Evolutionary conservation across 768 basidiomycete species (phyloP).

Genomic region (Lyophyllum decastes): DNA sequence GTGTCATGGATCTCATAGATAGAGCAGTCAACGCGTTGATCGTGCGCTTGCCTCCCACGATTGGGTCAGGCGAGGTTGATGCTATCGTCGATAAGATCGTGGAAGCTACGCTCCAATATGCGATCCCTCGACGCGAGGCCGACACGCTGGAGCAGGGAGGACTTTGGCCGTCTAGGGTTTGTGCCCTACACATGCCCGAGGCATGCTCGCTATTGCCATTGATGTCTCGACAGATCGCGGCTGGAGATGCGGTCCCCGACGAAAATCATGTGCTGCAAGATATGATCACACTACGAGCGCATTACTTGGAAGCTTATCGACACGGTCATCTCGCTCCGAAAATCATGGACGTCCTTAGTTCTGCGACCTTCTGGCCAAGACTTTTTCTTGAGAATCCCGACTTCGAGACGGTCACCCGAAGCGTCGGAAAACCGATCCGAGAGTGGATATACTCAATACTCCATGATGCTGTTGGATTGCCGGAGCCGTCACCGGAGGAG

Average conservation of each 20-base stretch:
- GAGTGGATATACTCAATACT: conserved; percentile 69
- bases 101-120: conserved; percentile 75
- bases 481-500: conserved; percentile 26
- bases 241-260: conserved; percentile 24
- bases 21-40: conserved; percentile 63
- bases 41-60: conserved; percentile 42
- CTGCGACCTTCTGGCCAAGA: conserved; percentile 68
- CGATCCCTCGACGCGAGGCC: conserved; percentile 61
- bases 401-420: conserved; percentile 61
- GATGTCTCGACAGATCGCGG: conserved; percentile 48
- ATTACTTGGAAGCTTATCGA: conserved; percentile 67
- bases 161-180: conserved; percentile 33
- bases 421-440: conserved; percentile 63
- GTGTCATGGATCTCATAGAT: conserved; percentile 79
- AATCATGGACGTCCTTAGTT: conserved; percentile 58
- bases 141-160: conserved; percentile 32
- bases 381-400: conserved; percentile 83
- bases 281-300: conserved; percentile 40
- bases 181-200: conserved; percentile 61
- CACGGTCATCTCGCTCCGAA: conserved; percentile 56
- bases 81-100: conserved; percentile 67
- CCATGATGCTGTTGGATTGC: conserved; percentile 67
- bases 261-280: conserved; percentile 20
- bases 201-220: conserved; percentile 55
- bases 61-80: conserved; percentile 67